Conservation (phyloP, 2,329 filamentous ascomycete species). For the Emmonsia crescens region DNA sequence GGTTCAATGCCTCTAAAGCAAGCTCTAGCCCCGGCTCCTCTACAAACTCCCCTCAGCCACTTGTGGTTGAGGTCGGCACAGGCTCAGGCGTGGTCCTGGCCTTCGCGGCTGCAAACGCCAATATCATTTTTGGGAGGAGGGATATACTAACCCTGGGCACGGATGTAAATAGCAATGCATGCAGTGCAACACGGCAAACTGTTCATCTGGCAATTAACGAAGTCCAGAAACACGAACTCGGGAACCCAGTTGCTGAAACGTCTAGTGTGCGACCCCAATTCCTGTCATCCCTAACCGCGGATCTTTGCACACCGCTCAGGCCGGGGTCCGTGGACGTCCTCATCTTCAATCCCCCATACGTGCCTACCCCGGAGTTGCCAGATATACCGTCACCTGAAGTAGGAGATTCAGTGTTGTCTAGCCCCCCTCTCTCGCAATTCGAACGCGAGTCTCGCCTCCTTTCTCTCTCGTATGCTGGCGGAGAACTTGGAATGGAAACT, state of each 20-base stretch:
- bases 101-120: constrained; percentile 69
- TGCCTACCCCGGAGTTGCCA: constrained; percentile 71
- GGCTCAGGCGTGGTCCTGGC: constrained; percentile 91
- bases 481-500: constrained; percentile 83
- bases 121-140: constrained; percentile 58
- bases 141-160: constrained; percentile 63
- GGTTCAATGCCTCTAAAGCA: constrained; percentile 40
- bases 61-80: constrained; percentile 77
- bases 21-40: constrained; percentile 5
- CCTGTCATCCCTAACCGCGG: constrained; percentile 57
- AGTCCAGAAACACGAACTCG: constrained; percentile 12
- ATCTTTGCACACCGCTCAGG: constrained; percentile 56
- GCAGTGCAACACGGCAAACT: constrained; percentile 61
- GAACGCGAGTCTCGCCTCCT: constrained; percentile 76
- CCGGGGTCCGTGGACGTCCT: constrained; percentile 61
- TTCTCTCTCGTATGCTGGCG: constrained; percentile 79
- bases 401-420: constrained; percentile 8
- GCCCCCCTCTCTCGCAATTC: constrained; percentile 39
- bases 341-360: constrained; percentile 95
- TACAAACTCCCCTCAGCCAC: constrained; percentile 34
- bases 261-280: constrained; percentile 38
- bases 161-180: constrained; percentile 80
- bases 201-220: constrained; percentile 42
- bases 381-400: constrained; percentile 30
- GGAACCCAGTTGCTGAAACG: constrained; percentile 32